Conservation (phyloP, 2,329 filamentous ascomycete genomes). For the Talaromyces sp. region DNA sequence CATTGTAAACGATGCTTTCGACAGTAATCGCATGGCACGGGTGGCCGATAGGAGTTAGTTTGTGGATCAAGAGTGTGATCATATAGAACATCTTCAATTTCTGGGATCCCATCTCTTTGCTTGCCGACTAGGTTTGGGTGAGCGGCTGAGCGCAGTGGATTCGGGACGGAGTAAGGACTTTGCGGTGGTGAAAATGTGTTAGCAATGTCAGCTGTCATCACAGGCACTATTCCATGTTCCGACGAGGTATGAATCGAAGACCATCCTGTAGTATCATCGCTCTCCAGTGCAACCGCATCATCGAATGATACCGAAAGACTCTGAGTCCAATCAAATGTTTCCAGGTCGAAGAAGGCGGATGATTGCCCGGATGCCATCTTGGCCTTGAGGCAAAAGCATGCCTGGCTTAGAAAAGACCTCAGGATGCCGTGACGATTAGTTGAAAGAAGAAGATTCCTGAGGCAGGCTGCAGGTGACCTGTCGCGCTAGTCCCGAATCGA, state of each 20-base stretch:
- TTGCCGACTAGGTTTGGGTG: background rate
- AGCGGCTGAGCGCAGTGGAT: too few species aligned
- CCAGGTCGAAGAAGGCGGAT: background rate
- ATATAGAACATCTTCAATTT: background rate
- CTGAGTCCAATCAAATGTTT: background rate
- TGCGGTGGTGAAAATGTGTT: background rate
- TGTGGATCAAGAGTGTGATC: background rate
- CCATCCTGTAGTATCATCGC: background rate
- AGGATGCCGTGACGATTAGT: too few species aligned
- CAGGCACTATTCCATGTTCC: background rate
- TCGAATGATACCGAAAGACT: background rate
- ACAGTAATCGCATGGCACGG: conserved; percentile 46
- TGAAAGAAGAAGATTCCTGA: too few species aligned
- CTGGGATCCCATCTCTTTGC: background rate
- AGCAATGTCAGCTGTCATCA: background rate
- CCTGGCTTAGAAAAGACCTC: too few species aligned
- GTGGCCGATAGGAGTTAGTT: conserved; percentile 25
- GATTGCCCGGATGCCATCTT: background rate
- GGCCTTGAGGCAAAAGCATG: background rate
- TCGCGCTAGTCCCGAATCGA: too few species aligned
- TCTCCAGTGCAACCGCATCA: background rate
- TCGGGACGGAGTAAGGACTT: background rate
- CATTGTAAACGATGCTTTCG: conserved; percentile 47
- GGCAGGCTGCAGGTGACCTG: too few species aligned
- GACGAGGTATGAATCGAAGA: background rate